Percentiles rank a stretch among this genome's conserved stretches.
Conservation (phyloP, 805 yeast genomes). For the Candida nitratophila region DNA sequence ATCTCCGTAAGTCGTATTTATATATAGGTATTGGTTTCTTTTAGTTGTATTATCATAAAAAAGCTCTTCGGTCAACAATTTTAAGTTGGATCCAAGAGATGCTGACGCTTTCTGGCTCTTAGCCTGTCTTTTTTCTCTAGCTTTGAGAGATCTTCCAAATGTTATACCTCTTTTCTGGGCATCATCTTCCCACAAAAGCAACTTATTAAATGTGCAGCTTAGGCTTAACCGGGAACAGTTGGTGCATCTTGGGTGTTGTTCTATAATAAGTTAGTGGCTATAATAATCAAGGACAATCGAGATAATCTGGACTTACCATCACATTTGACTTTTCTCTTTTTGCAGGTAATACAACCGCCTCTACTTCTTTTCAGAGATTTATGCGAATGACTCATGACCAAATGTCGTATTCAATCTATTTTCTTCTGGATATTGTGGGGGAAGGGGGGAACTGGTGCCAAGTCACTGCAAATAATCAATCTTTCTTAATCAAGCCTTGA, state of each 20-base stretch:
- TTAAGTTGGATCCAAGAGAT: too few relatives aligned
- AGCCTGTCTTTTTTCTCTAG: slow-evolving; percentile 10
- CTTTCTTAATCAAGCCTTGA: too few relatives aligned
- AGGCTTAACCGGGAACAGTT: slow-evolving; percentile 22
- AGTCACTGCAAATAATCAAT: too few relatives aligned
- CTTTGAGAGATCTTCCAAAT: slow-evolving; percentile 28
- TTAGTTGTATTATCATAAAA: too few relatives aligned
- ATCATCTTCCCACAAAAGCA: slow-evolving; percentile 29
- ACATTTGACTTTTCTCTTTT: slow-evolving; percentile 43
- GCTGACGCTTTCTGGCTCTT: slow-evolving; percentile 4
- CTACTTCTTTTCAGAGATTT: slow-evolving; percentile 17
- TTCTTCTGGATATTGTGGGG: too few relatives aligned
- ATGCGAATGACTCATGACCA: too few relatives aligned
- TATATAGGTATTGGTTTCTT: too few relatives aligned
- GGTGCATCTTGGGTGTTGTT: slow-evolving; percentile 26
- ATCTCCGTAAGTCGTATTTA: too few relatives aligned
- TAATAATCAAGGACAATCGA: too few relatives aligned
- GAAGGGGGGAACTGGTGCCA: too few relatives aligned
- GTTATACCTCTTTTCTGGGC: slow-evolving; percentile 27
- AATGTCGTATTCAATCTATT: too few relatives aligned
- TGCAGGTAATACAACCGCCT: slow-evolving; percentile 45
- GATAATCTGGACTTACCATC: slow-evolving; percentile 15
- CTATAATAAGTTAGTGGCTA: slow-evolving; percentile 6
- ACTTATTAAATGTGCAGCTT: slow-evolving; percentile 10
- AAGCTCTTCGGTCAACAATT: too few relatives aligned